These are phyloP conservation scores for Globisporangium perplexum DNA, from an alignment of 352 stramenopile genomes.

Conservation along the genomic window DNA sequence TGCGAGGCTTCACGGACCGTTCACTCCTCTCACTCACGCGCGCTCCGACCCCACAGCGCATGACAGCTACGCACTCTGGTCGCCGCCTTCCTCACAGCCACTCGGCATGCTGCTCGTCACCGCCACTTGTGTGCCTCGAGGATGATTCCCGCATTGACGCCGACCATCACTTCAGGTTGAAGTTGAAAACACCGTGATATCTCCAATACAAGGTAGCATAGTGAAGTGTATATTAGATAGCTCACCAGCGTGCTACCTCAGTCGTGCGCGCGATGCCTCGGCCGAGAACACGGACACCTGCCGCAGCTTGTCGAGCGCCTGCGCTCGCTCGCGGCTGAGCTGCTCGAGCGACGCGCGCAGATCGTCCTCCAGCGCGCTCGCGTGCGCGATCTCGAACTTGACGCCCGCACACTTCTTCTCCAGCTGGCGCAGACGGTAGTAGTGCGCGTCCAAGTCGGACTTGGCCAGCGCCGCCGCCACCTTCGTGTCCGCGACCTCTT, in stretches of 20 bases:
- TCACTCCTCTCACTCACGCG: not conserved
- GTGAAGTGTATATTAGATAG: not conserved
- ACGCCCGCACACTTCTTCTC: constrained; percentile 51
- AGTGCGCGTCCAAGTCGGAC: constrained; percentile 51
- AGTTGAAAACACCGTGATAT: not conserved
- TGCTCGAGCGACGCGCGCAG: constrained; percentile 50
- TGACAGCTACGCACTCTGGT: not conserved
- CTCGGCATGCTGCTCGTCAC: not conserved
- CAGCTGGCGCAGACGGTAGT: constrained; percentile 48
- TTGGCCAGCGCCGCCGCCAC: constrained; percentile 49
- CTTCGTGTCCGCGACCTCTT: constrained; percentile 63
- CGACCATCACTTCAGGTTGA: not conserved
- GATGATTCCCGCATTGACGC: not conserved
- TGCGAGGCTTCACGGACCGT: not conserved
- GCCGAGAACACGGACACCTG: constrained; percentile 54
- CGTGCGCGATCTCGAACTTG: constrained; percentile 64
- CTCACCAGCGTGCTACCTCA: not conserved
- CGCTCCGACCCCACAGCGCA: not conserved
- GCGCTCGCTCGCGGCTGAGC: constrained; percentile 31
- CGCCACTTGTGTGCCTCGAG: not conserved
- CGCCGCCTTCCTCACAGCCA: not conserved
- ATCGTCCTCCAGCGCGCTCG: constrained; percentile 58
- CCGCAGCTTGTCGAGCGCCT: constrained; percentile 46
- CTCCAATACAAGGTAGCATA: not conserved
- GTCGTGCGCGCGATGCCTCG: constrained; percentile 4